These are phyloP conservation scores for Phylloporus scabripes DNA, from an alignment of 768 basidiomycete genomes.

Conservation along the genomic window DNA sequence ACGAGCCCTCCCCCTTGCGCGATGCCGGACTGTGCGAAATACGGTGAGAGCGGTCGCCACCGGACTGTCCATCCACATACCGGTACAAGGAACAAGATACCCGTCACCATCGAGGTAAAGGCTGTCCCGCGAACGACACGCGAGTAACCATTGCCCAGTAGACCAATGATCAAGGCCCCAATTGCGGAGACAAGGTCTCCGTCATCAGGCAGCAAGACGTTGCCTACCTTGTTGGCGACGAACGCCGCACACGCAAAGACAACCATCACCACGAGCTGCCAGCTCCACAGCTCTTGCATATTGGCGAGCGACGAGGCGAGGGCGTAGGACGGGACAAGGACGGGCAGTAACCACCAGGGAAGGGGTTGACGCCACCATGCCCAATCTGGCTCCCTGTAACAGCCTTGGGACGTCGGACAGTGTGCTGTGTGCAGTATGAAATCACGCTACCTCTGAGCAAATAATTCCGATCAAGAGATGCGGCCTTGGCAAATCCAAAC, in stretches of 20 bases:
- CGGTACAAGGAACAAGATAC: slow-evolving; percentile 86
- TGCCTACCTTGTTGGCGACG: slow-evolving; percentile 61
- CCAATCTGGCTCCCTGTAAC: slow-evolving; percentile 67
- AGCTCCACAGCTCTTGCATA: slow-evolving; percentile 63
- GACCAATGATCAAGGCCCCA: slow-evolving; percentile 72
- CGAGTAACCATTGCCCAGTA: slow-evolving; percentile 80
- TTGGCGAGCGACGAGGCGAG: slow-evolving; percentile 69
- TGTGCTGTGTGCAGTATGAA: slow-evolving; percentile 10
- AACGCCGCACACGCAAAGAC: slow-evolving; percentile 75
- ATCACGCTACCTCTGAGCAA: slow-evolving; percentile 24
- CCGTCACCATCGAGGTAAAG: slow-evolving; percentile 88
- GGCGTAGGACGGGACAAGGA: slow-evolving; percentile 76
- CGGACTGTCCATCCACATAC: slow-evolving; percentile 40
- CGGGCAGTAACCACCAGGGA: slow-evolving; percentile 76
- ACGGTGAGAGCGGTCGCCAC: slow-evolving; percentile 12
- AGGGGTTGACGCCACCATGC: slow-evolving; percentile 73
- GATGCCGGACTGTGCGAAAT: slow-evolving; percentile 55
- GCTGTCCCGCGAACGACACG: slow-evolving; percentile 72
- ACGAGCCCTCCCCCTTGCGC: slow-evolving; percentile 69
- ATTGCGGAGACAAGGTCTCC: slow-evolving; percentile 73
- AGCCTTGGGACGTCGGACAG: slow-evolving; percentile 46
- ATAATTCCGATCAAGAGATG: slow-evolving; percentile 28
- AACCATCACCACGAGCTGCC: slow-evolving; percentile 76
- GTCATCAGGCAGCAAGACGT: slow-evolving; percentile 55
- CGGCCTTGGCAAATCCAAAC: slow-evolving; percentile 40